Base-by-base conservation (phyloP, 331 rosid genomes). In the Malus hybrid region DNA sequence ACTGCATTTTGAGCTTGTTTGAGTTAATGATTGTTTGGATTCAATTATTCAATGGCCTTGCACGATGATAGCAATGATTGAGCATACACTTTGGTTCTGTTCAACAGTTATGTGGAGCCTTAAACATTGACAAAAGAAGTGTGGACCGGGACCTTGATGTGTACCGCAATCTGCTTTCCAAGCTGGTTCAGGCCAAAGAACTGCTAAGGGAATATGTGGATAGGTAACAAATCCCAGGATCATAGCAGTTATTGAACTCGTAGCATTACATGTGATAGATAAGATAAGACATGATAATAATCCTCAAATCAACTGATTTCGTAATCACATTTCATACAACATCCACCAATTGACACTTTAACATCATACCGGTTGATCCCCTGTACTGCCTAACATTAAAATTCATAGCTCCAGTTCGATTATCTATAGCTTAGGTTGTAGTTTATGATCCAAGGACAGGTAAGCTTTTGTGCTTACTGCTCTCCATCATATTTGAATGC, bases 121-220 rank as follows among this genome's bases (percentile, higher is more conserved):
- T 91, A 71, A 93, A 83, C 77, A 74, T 93, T 48, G 44, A 91
- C 83, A 91, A 93, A 77, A 88, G 75, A 82, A 83, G 91, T 77
- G 96, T 91, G 71, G 98, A 93, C 82, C 87, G 93, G 65, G 97
- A 93, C 85, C 93, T 93, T 83, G 98, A 91, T 67, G 91, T 91
- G 76, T 93, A 93, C 71, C 93, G 96, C 69, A 92, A 84, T 83
- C 91, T 92, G 73, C 97, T 94, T 69, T 88, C 97, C 66, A 94
- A 92, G 82, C 78, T 94, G 88, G 99, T 92, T 82, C 97, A 94
- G 85, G 97, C 97, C 16, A 94, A 92, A 67, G 97, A 92, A 78
- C 85, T 94, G 80, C 88, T 89, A 32, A 93, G 76, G 89, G 98
- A 93, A 80, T 93, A 90, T n/a, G 83, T 94, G 52, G 93, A 82